A percentile compares a stretch with the other conserved stretches of the same genome.
phyloP scores from a whole-genome alignment of 768 basidiomycete species.

The Psilocybe cyanescens region DNA sequence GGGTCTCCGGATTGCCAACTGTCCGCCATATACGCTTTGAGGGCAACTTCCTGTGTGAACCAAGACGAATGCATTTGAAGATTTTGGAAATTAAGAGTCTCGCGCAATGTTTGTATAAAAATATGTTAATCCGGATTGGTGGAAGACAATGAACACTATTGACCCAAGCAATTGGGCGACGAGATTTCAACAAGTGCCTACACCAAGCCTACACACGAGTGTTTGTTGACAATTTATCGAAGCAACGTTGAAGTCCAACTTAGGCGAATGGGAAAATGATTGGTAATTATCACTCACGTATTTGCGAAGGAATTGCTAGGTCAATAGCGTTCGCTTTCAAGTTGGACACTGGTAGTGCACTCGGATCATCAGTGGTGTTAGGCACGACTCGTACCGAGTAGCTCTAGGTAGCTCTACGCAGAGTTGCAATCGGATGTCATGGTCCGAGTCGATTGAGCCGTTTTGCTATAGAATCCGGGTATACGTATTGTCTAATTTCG shows the following conservation, averaged over 20 bases:
- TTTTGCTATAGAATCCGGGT: slow-evolving; percentile 12
- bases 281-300: too few relatives aligned
- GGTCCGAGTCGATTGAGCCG: background rate
- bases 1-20: slow-evolving; percentile 65
- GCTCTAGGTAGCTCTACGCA: slow-evolving; percentile 3
- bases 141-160: slow-evolving; percentile 42
- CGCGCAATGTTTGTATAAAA: slow-evolving; percentile 48
- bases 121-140: slow-evolving; percentile 57
- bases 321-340: slow-evolving; percentile 31
- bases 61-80: slow-evolving; percentile 61
- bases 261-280: too few relatives aligned
- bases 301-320: too few relatives aligned
- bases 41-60: slow-evolving; percentile 42
- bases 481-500: slow-evolving; percentile 5
- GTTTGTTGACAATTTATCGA: too few relatives aligned
- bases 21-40: slow-evolving; percentile 44
- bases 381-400: slow-evolving; percentile 7
- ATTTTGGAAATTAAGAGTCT: slow-evolving; percentile 55
- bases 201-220: too few relatives aligned
- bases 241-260: too few relatives aligned
- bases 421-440: slow-evolving; percentile 6
- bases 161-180: too few relatives aligned
- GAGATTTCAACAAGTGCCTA: too few relatives aligned
- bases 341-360: slow-evolving; percentile 14
- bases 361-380: slow-evolving; percentile 1